Evolutionary conservation across 2,329 filamentous ascomycete species (phyloP).

Genomic region (Dactylellina haptotyla): DNA sequence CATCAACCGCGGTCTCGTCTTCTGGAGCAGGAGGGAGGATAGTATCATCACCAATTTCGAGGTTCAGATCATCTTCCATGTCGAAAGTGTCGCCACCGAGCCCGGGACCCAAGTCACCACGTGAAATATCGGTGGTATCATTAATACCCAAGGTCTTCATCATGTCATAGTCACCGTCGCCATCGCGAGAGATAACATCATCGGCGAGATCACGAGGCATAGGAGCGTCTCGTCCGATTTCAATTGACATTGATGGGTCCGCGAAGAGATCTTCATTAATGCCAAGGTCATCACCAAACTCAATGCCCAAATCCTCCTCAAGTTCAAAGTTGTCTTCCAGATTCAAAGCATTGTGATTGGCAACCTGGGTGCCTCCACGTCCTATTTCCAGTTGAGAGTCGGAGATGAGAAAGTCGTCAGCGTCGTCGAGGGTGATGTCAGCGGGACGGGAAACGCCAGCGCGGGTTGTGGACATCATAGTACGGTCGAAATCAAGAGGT

Average conservation of each 20-base stretch:
- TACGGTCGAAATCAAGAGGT: conserved; percentile 71
- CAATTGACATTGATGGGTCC: conserved; percentile 64
- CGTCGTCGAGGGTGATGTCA: conserved; percentile 75
- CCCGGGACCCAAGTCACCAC: conserved; percentile 39
- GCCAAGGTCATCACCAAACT: conserved; percentile 79
- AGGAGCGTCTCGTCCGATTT: conserved; percentile 88
- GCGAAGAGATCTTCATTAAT: conserved; percentile 70
- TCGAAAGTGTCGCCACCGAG: conserved; percentile 61
- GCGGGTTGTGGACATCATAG: conserved; percentile 57
- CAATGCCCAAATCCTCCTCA: conserved; percentile 75
- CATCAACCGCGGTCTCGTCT: conserved; percentile 17
- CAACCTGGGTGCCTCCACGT: conserved; percentile 47
- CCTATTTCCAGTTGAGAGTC: conserved; percentile 47
- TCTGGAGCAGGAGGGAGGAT: conserved; percentile 64
- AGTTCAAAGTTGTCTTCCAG: conserved; percentile 63
- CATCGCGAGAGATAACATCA: conserved; percentile 66
- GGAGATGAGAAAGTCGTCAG: conserved; percentile 46
- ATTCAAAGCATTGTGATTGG: conserved; percentile 39
- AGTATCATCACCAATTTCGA: conserved; percentile 71
- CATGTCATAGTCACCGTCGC: conserved; percentile 54
- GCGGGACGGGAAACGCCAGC: conserved; percentile 66
- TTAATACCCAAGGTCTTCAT: conserved; percentile 69
- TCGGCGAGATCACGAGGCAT: conserved; percentile 74
- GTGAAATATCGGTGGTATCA: conserved; percentile 62
- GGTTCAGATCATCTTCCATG: conserved; percentile 68